Conservation (phyloP, 73 alveolate species). For the Paramecium pentaurelia region DNA sequence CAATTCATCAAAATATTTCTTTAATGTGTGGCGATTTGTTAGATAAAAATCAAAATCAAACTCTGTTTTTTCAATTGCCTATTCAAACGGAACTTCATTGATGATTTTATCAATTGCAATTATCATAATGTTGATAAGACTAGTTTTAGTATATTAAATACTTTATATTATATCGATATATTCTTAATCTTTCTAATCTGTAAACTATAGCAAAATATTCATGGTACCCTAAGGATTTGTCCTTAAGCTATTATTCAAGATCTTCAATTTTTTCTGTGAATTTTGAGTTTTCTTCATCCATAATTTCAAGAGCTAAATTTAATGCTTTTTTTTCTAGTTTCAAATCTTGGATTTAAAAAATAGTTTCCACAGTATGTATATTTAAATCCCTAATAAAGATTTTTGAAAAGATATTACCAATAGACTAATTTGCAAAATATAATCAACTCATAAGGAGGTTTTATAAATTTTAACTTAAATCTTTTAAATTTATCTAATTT, state of each 20-base stretch:
- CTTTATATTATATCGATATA: not conserved
- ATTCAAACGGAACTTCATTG: not conserved
- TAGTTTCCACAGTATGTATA: not conserved
- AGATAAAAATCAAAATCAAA: not conserved
- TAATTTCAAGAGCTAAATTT: not conserved
- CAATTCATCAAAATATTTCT: constrained; percentile 11
- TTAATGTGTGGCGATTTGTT: not conserved
- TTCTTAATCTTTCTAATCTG: constrained; percentile 17
- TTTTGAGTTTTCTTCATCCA: not conserved
- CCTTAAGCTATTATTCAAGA: not conserved
- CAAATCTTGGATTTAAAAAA: not conserved
- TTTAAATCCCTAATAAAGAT: not conserved
- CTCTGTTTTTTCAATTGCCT: not conserved
- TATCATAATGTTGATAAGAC: not conserved
- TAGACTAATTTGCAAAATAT: not conserved
- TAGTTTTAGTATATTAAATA: not conserved
- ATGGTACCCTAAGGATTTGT: constrained; percentile 29
- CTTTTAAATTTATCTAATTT: constrained; percentile 6
- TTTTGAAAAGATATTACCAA: not conserved
- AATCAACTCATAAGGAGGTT: not conserved
- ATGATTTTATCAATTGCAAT: not conserved
- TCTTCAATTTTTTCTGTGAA: not conserved
- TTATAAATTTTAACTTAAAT: not conserved
- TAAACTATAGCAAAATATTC: constrained; percentile 17
- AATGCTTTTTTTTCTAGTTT: constrained; percentile 4